Conservation (phyloP, 2,329 filamentous ascomycete species). For the Diaporthe eres region DNA sequence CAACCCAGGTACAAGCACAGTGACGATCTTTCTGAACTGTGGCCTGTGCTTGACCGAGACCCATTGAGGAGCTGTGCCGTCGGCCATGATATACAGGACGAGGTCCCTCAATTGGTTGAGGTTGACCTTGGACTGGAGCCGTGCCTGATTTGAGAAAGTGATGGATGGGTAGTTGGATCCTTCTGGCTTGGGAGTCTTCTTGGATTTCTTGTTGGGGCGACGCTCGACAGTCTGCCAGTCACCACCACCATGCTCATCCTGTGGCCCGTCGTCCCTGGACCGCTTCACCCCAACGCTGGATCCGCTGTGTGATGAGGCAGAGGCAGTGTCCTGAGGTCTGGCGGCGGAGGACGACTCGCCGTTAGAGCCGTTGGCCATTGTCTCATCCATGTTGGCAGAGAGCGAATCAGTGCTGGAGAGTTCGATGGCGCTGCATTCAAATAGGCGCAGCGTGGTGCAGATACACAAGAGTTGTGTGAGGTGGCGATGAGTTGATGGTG, state of each 20-base stretch:
- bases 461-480: not conserved
- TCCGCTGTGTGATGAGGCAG: constrained; percentile 34
- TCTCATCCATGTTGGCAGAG: constrained; percentile 13
- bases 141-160: constrained; percentile 68
- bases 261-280: constrained; percentile 34
- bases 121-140: constrained; percentile 73
- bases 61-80: constrained; percentile 76
- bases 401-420: not conserved
- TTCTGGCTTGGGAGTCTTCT: constrained; percentile 71
- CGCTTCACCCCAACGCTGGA: constrained; percentile 40
- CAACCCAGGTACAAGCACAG: constrained; percentile 91
- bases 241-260: constrained; percentile 50
- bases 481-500: not conserved
- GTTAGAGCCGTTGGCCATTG: constrained; percentile 1
- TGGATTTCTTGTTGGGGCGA: constrained; percentile 69
- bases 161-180: constrained; percentile 73
- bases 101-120: constrained; percentile 74
- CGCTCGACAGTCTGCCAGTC: constrained; percentile 66
- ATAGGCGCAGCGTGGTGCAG: not conserved
- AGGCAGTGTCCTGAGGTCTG: not conserved
- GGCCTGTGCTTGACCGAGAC: constrained; percentile 73
- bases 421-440: not conserved
- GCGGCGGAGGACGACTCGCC: not conserved
- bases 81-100: constrained; percentile 76
- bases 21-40: constrained; percentile 83